Conservation (phyloP, 345 rosid species). For the Geranium rotundifolium region DNA sequence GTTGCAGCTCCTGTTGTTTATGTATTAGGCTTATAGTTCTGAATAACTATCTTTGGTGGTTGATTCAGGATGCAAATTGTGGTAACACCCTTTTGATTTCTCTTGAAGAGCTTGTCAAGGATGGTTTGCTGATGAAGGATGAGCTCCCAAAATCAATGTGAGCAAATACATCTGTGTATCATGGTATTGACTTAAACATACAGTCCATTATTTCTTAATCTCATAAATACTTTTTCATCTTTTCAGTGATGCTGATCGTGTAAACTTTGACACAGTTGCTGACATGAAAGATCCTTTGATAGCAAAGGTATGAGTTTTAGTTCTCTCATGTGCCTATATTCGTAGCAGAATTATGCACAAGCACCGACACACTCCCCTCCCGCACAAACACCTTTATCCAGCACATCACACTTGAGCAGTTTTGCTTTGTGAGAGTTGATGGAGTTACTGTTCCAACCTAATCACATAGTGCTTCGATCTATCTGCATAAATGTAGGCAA, state of each 20-base stretch:
- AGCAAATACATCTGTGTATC: slow-evolving; percentile 1
- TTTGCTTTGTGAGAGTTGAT: too few species aligned
- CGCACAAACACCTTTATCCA: too few species aligned
- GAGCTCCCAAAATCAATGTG: slow-evolving; percentile 79
- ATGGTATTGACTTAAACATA: not conserved
- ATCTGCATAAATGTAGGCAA: too few species aligned
- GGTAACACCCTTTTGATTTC: slow-evolving; percentile 88
- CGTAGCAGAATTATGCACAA: not conserved
- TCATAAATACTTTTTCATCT: slow-evolving; percentile 2
- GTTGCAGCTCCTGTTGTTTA: too few species aligned
- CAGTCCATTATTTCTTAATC: not conserved
- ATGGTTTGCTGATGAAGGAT: slow-evolving; percentile 50
- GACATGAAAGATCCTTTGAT: slow-evolving; percentile 61
- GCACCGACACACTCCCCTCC: not conserved
- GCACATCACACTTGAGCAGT: too few species aligned
- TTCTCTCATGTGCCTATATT: not conserved
- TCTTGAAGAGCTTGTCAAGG: slow-evolving; percentile 79
- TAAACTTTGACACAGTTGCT: slow-evolving; percentile 46
- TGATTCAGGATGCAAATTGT: slow-evolving; percentile 78
- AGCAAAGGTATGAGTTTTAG: slow-evolving; percentile 36
- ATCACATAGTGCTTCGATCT: too few species aligned
- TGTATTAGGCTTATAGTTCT: too few species aligned
- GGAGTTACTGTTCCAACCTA: too few species aligned
- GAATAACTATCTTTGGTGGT: too few species aligned
- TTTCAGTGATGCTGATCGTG: slow-evolving; percentile 49